Evolutionary conservation across 2,329 filamentous ascomycete species (phyloP).

Genomic region (Alternaria sp.): DNA sequence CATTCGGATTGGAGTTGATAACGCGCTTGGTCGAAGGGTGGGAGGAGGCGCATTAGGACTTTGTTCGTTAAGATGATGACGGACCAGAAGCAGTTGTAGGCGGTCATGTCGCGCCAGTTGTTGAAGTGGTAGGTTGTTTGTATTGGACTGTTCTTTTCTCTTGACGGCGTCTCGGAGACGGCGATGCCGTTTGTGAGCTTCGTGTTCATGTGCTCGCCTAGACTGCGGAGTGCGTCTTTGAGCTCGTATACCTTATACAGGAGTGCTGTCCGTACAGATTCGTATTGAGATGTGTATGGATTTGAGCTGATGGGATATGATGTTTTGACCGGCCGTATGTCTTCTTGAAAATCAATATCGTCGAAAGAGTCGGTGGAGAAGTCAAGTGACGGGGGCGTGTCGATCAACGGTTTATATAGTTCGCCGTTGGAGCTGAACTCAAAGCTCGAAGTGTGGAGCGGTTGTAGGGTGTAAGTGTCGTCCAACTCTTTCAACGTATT

Average conservation of each 20-base stretch:
- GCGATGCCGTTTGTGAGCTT: constrained; percentile 31
- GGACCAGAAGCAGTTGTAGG: constrained; percentile 43
- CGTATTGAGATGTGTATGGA: background rate
- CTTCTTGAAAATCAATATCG: constrained; percentile 18
- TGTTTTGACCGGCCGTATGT: constrained; percentile 14
- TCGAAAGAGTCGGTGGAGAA: constrained; percentile 24
- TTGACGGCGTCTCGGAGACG: constrained; percentile 25
- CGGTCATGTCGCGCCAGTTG: constrained; percentile 38
- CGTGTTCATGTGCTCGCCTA: constrained; percentile 27
- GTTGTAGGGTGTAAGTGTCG: constrained; percentile 1
- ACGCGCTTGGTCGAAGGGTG: constrained; percentile 25
- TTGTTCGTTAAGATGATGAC: constrained; percentile 40
- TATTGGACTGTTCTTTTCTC: constrained; percentile 27
- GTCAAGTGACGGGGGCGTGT: constrained; percentile 27
- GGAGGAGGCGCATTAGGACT: constrained; percentile 35
- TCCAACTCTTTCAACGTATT: constrained; percentile 32
- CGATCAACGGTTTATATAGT: constrained; percentile 8
- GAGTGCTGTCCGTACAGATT: constrained; percentile 18
- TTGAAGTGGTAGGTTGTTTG: constrained; percentile 37
- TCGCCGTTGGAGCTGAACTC: constrained; percentile 5
- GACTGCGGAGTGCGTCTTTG: constrained; percentile 26
- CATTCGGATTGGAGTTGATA: constrained; percentile 36
- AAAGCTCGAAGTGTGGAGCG: background rate
- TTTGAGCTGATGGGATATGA: background rate
- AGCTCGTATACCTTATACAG: constrained; percentile 32